A percentile compares a stretch with the other conserved stretches of the same genome.
Evolutionary conservation across 768 basidiomycete genomes (phyloP).

Genomic region (Pleurotus eryngii): DNA sequence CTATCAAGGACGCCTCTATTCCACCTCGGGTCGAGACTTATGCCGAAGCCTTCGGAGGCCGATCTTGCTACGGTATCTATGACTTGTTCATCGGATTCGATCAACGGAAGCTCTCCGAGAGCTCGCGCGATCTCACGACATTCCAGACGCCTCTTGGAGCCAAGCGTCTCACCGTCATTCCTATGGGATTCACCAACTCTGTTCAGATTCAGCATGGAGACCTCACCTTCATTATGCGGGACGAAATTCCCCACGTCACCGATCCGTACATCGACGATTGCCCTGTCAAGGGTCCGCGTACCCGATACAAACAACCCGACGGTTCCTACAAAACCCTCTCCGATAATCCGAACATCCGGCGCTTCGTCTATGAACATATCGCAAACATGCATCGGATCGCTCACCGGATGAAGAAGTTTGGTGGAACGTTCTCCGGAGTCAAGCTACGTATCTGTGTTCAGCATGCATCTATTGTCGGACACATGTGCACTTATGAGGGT

Average conservation of each 20-base stretch:
- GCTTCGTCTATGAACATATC: constrained; percentile 39
- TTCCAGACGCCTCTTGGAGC: constrained; percentile 34
- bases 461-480: too few species aligned
- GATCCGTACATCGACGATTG: too few species aligned
- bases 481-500: too few species aligned
- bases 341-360: background rate
- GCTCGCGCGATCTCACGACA: constrained; percentile 37
- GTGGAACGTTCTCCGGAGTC: constrained; percentile 32
- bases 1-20: too few species aligned
- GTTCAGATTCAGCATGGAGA: constrained; percentile 38
- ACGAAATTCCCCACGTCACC: constrained; percentile 24
- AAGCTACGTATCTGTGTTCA: constrained; percentile 24
- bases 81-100: constrained; percentile 37
- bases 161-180: constrained; percentile 24
- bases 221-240: constrained; percentile 30
- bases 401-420: constrained; percentile 30
- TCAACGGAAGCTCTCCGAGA: constrained; percentile 16
- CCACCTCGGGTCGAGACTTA: constrained; percentile 26
- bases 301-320: too few species aligned
- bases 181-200: constrained; percentile 38
- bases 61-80: constrained; percentile 25
- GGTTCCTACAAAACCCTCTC: too few species aligned
- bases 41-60: constrained; percentile 30
- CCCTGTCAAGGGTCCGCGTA: too few species aligned
- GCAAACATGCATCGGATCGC: constrained; percentile 31